phyloP scores from a whole-genome alignment of 768 basidiomycete species.

The Megacollybia marginata region DNA sequence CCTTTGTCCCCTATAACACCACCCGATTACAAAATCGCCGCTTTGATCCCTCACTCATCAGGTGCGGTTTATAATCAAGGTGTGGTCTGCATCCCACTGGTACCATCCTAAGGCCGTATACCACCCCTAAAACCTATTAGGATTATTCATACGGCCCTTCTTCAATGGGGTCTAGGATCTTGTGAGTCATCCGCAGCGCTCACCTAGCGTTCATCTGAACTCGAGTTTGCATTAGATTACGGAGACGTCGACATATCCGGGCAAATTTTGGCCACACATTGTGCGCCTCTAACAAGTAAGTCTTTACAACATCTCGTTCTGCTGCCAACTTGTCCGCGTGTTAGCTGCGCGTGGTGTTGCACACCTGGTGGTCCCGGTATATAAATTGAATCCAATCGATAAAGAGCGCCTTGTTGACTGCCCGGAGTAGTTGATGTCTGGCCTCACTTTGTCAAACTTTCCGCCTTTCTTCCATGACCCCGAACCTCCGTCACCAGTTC shows the following conservation, averaged over 20 bases:
- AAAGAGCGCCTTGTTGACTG: no score
- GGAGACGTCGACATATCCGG: slow-evolving; percentile 1
- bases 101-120: neutral
- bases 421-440: neutral
- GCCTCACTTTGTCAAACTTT: slow-evolving; percentile 2
- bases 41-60: neutral
- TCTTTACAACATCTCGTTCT: neutral
- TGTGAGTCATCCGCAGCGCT: slow-evolving; percentile 10
- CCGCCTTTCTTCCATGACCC: neutral
- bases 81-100: neutral
- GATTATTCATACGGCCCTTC: neutral
- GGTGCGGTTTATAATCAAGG: neutral
- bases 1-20: neutral
- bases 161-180: neutral
- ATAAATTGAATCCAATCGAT: no score
- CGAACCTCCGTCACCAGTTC: slow-evolving; percentile 1
- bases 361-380: no score
- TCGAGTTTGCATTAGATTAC: slow-evolving; percentile 20
- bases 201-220: slow-evolving; percentile 22
- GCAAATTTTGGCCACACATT: neutral
- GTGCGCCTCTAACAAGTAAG: neutral
- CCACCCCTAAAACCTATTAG: neutral
- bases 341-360: no score
- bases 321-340: no score
- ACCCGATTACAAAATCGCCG: neutral